Evolutionary conservation across 208 protist genomes (phyloP).

Genomic region (Naegleria gruberi): DNA sequence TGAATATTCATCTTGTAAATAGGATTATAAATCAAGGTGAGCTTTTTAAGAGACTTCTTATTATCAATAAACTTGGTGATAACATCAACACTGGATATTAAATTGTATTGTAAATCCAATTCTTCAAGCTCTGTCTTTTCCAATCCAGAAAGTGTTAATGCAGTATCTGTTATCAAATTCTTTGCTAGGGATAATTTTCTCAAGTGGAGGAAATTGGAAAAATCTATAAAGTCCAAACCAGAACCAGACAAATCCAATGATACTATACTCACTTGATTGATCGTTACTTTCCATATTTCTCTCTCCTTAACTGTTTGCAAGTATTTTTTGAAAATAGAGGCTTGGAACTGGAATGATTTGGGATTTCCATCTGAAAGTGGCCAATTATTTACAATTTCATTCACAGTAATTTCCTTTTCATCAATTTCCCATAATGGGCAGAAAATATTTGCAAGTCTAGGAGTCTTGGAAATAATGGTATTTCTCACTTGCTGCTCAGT

Average conservation of each 20-base stretch:
- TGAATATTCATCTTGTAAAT: background rate
- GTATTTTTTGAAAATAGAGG: background rate
- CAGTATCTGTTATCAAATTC: background rate
- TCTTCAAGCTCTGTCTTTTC: background rate
- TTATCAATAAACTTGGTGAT: background rate
- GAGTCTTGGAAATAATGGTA: background rate
- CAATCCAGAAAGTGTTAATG: background rate
- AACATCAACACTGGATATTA: background rate
- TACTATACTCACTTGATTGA: background rate
- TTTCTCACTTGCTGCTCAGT: background rate
- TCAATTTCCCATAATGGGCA: constrained; percentile 16
- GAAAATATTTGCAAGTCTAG: background rate
- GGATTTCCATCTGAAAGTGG: background rate
- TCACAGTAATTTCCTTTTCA: background rate
- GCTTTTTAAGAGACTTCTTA: background rate
- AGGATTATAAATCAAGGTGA: background rate
- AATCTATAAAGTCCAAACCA: background rate
- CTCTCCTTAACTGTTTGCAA: background rate
- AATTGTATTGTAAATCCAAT: background rate
- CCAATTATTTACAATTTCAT: constrained; percentile 3
- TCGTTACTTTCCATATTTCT: background rate
- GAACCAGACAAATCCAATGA: background rate
- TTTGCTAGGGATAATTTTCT: background rate
- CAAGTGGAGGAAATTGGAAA: background rate
- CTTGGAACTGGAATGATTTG: background rate